Base-by-base conservation (phyloP, 106 monocot genomes). In the Dendrobium catenatum region DNA sequence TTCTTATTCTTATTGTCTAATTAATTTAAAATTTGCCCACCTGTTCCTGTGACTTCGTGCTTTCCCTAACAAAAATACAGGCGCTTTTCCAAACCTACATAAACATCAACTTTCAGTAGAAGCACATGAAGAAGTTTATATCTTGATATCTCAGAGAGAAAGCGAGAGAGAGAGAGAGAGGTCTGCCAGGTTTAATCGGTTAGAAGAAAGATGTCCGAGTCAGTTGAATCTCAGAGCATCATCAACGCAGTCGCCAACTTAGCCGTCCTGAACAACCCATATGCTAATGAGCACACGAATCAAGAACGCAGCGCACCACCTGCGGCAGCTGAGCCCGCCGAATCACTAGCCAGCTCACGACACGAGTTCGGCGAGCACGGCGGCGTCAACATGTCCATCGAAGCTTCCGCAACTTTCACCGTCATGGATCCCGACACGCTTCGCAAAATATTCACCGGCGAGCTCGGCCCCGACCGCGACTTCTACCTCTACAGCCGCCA, bases 311-410 rank as follows among this genome's bases (percentile, higher is more conserved):
- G 51, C 10, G 2, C 51, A 13, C 13, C 0, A 51, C 15, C 13
- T 2, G 51, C 51, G 51, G 13, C 13, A 51, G 15, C 2, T 15
- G 96, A 96, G 72, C 96, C 96, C 6, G 90, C 90, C 17, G 81
- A 83, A 42, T 83, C 90, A 40, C 89, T 96, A 75, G 94, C 96
- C 1, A 86, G 75, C 87, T 90, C 89, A 17, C 82, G 96, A 48
- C 96, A 96, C 88, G 96, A 96, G 85, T 96, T 96, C 87, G 96
- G 96, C 0, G 94, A 96, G 85, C 96, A 96, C 86, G 96, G 96
- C 22, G 96, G 96, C 17, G 92, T 96, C 56, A 96, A 96, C 89
- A 96, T 96, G 96, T 96, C 96, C 55, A 96, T 96, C 88, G 96
- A 96, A 87, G 92, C 96, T 55, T 96, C 96, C 68, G 96, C 93